Evolutionary conservation across 257 asterid species (phyloP).

Genomic region (Capsicum chinense): DNA sequence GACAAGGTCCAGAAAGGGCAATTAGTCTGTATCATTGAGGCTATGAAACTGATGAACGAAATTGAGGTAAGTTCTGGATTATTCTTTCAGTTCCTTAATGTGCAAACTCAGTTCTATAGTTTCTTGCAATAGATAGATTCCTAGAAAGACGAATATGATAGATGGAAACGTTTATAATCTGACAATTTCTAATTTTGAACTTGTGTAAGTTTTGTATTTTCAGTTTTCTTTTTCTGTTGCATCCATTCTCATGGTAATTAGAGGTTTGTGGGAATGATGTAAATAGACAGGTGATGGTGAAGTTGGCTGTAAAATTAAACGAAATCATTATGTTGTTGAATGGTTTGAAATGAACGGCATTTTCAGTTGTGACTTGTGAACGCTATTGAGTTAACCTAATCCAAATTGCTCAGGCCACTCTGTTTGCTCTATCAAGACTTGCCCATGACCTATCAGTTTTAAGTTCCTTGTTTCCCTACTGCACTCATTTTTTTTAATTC

Average conservation of each 20-base stretch:
- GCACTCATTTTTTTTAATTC: background rate
- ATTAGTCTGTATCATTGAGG: conserved; percentile 69
- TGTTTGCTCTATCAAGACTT: background rate
- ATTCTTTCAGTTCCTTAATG: conserved; percentile 22
- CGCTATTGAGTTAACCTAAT: background rate
- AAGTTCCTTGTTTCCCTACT: background rate
- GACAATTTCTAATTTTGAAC: background rate
- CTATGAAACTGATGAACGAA: conserved; percentile 82
- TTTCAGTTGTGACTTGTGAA: background rate
- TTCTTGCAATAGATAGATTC: conserved; percentile 19
- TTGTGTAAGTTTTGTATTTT: background rate
- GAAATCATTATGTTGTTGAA: background rate
- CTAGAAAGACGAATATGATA: background rate
- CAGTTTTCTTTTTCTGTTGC: conserved; percentile 18
- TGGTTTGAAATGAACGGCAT: background rate
- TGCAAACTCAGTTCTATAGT: conserved; percentile 12
- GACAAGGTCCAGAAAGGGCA: conserved; percentile 77
- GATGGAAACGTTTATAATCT: conserved; percentile 7
- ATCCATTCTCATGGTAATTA: background rate
- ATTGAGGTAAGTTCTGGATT: conserved; percentile 57
- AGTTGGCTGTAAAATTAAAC: background rate
- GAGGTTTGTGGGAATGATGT: background rate
- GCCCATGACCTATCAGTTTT: background rate
- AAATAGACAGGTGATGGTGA: conserved; percentile 7
- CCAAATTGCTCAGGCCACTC: background rate